Percentiles rank a stretch among this genome's conserved stretches.
Evolutionary conservation across 208 protist species (phyloP).

Genomic region (Trypanosoma avium): DNA sequence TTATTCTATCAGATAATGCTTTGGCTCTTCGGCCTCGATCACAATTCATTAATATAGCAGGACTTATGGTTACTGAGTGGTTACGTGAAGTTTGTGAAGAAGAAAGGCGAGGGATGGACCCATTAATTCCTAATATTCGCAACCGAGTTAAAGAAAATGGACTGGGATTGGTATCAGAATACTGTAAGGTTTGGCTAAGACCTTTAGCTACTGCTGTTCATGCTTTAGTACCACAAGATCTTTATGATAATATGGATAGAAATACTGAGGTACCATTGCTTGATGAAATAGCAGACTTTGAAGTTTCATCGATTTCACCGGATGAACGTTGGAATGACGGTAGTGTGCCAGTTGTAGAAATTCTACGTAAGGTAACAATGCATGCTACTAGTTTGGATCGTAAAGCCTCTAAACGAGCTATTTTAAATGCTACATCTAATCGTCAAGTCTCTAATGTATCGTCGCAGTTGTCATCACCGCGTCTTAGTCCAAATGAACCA

Average conservation of each 20-base stretch:
- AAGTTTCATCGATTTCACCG: background rate
- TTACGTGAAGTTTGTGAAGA: conserved; percentile 53
- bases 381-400: conserved; percentile 81
- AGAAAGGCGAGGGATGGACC: conserved; percentile 39
- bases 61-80: conserved; percentile 46
- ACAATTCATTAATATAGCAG: conserved; percentile 47
- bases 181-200: conserved; percentile 45
- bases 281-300: conserved; percentile 18
- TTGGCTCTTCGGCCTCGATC: conserved; percentile 58
- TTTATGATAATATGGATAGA: conserved; percentile 70
- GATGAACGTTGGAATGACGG: conserved; percentile 27
- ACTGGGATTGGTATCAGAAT: conserved; percentile 38
- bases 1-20: conserved; percentile 55
- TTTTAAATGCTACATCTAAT: conserved; percentile 62
- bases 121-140: conserved; percentile 29
- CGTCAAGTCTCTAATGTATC: conserved; percentile 22
- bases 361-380: conserved; percentile 63
- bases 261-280: conserved; percentile 39
- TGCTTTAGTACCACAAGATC: conserved; percentile 64
- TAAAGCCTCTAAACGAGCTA: conserved; percentile 78
- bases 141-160: conserved; percentile 15
- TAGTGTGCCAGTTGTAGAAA: conserved; percentile 61
- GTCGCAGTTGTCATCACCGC: conserved; percentile 27
- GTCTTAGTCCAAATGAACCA: conserved; percentile 9
- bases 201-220: conserved; percentile 41